Base-by-base conservation (phyloP, 495 filamentous ascomycete species). In the Oidiodendron maius region DNA sequence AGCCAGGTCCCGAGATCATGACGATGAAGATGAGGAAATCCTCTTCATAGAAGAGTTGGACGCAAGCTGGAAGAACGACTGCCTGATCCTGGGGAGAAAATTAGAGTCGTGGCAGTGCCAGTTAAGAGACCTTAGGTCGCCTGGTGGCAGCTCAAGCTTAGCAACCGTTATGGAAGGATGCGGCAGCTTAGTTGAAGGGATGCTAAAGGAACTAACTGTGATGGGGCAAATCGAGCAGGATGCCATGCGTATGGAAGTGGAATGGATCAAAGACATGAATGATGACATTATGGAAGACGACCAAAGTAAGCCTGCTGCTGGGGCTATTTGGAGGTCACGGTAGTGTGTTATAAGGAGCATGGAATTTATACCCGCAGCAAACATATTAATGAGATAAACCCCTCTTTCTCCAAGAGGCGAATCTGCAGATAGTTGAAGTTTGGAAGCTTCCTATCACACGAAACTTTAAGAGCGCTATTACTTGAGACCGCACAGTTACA, bases 191-290 rank as follows among this genome's bases (percentile, higher is more conserved):
- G 65, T 76, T 3, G 40, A 52, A 35, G 67, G 68, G 21, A 77
- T 79, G 74, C 52, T 72, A 40, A 58, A 53, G 16, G 75, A 77
- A 55, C 60, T 79, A 36, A 50, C 50, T 2, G 23, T 66, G 9
- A 77, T 79, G 75, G 62, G 62, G 39, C 54, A 61, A 51, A 70
- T 77, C 26, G 70, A 77, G 58, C 51, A 56, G 21, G 72, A 75
- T 44, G 69, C 65, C 4, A 56, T 65, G 30, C 52, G 50, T 12
- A 57, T 61, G 16, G 75, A 79, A 59, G 61, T 61, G 24, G 56
- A 53, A 18, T 79, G 75, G 75, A 71, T 77, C 40, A 62, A 57
- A 50, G 48, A 37, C 38, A 69, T 74, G 63, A 76, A 74, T 39
- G 51, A 52, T 40, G 56, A 57, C 20, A 38, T 16, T 3, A 15